phyloP scores from a whole-genome alignment of 2,329 filamentous ascomycete genomes.

The Fusarium sp. region DNA sequence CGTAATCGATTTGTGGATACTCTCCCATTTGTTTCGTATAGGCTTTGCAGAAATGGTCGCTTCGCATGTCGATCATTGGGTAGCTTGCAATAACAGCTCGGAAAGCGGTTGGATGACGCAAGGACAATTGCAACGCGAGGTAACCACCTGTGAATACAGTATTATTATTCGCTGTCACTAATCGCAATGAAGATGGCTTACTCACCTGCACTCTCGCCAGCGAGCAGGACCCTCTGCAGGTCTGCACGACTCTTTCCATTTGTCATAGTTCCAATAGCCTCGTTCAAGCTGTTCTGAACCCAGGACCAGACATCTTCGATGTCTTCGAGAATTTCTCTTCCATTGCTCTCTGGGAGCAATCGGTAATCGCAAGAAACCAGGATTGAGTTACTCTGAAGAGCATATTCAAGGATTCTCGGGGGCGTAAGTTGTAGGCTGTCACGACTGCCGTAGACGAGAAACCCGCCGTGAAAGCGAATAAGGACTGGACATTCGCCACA shows the following conservation, averaged over 20 bases:
- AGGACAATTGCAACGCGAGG: background rate
- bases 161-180: no score
- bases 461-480: background rate
- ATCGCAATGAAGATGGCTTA: rapidly evolving
- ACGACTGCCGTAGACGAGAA: background rate
- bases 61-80: background rate
- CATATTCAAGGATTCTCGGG: background rate
- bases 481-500: rapidly evolving
- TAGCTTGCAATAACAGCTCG: background rate
- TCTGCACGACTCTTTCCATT: background rate
- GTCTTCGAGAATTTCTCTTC: rapidly evolving
- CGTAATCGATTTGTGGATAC: background rate
- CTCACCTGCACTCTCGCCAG: background rate
- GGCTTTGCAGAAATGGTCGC: background rate
- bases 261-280: background rate
- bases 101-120: background rate
- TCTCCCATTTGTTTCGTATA: background rate
- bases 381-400: rapidly evolving
- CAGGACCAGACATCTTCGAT: background rate
- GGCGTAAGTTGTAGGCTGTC: background rate
- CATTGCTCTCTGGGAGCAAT: background rate
- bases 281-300: background rate
- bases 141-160: background rate
- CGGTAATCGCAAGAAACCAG: rapidly evolving
- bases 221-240: rapidly evolving